phyloP scores from a whole-genome alignment of 2,329 filamentous ascomycete genomes.

The Penicillium sp. region DNA sequence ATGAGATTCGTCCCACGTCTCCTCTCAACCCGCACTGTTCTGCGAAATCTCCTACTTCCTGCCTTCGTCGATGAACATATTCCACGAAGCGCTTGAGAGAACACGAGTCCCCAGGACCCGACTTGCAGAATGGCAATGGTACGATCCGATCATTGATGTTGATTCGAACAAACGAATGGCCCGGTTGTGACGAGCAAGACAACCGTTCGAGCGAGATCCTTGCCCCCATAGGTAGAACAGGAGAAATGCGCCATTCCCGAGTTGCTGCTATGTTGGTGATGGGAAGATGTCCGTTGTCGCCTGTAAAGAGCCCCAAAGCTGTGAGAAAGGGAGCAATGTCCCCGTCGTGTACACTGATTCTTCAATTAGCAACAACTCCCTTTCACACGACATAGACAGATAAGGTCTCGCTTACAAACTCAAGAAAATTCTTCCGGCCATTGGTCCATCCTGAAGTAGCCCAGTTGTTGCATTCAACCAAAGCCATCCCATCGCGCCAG shows the following conservation, averaged over 20 bases:
- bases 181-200: slow-evolving; percentile 35
- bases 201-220: slow-evolving; percentile 54
- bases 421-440: slow-evolving; percentile 51
- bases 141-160: slow-evolving; percentile 58
- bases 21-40: slow-evolving; percentile 48
- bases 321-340: slow-evolving; percentile 56
- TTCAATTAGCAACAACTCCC: neutral
- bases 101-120: slow-evolving; percentile 49
- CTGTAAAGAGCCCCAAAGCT: slow-evolving; percentile 49
- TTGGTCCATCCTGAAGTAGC: slow-evolving; percentile 46
- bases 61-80: slow-evolving; percentile 41
- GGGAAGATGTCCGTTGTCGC: slow-evolving; percentile 44
- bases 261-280: slow-evolving; percentile 42
- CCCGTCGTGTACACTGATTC: slow-evolving; percentile 52
- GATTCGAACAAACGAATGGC: slow-evolving; percentile 47
- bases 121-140: slow-evolving; percentile 46
- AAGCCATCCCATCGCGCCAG: slow-evolving; percentile 53
- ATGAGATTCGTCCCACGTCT: slow-evolving; percentile 45
- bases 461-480: slow-evolving; percentile 56
- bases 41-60: slow-evolving; percentile 48
- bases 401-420: slow-evolving; percentile 50
- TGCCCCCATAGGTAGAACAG: slow-evolving; percentile 57
- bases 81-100: slow-evolving; percentile 44
- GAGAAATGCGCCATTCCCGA: slow-evolving; percentile 54
- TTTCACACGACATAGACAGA: neutral